A percentile compares a stretch with the other conserved stretches of the same genome.
Conservation (phyloP, 176 grass and related monocot genomes). For the Triticum turgidum region DNA sequence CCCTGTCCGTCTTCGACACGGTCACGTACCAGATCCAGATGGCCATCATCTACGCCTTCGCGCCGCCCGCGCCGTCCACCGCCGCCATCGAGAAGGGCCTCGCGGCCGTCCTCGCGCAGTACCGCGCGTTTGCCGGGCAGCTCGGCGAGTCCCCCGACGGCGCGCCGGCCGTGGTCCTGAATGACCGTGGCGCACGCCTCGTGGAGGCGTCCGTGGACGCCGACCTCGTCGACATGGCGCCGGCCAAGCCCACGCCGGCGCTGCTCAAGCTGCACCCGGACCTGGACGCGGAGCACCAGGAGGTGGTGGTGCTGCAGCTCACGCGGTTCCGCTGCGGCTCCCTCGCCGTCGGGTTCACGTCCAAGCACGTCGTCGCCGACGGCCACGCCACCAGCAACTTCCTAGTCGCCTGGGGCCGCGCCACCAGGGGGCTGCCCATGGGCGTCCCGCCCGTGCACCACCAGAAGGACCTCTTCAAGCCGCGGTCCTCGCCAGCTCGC, state of each 20-base stretch:
- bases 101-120: conserved; percentile 26
- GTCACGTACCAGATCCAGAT: conserved; percentile 48
- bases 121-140: conserved; percentile 53
- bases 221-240: not conserved
- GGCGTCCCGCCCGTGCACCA: conserved; percentile 1
- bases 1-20: conserved; percentile 65
- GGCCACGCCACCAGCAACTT: not conserved
- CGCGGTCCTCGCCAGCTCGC: conserved; percentile 1
- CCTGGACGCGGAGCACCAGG: not conserved
- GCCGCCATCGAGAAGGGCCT: conserved; percentile 50
- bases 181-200: not conserved
- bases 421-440: conserved; percentile 10
- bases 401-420: not conserved
- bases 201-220: conserved; percentile 3
- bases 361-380: conserved; percentile 10
- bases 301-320: conserved; percentile 21
- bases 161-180: not conserved
- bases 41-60: conserved; percentile 66
- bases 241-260: conserved; percentile 4
- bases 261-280: conserved; percentile 8
- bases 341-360: conserved; percentile 18
- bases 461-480: conserved; percentile 25
- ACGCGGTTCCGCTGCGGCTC: conserved; percentile 18
- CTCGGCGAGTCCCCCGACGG: conserved; percentile 35
- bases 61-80: conserved; percentile 52